phyloP scores from a whole-genome alignment of 148 eudicot species.

The Camellia japonica region DNA sequence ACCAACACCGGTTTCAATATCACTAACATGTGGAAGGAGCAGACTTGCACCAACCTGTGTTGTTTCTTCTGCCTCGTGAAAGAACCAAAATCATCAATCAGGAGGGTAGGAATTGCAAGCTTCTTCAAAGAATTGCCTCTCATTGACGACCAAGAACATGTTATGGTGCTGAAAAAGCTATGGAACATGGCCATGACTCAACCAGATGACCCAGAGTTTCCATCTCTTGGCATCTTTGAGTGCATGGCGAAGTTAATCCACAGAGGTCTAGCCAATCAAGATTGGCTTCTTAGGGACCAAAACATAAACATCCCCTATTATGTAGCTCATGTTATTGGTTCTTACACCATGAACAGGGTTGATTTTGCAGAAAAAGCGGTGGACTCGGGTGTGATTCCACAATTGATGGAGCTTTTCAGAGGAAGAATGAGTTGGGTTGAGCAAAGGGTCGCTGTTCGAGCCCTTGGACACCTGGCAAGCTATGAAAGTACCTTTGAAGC shows the following conservation, averaged over 20 bases:
- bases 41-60: constrained; percentile 30
- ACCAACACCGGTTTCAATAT: not conserved
- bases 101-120: constrained; percentile 38
- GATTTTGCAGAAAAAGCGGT: constrained; percentile 49
- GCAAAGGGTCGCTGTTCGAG: constrained; percentile 77
- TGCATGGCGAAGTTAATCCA: constrained; percentile 58
- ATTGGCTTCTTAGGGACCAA: constrained; percentile 57
- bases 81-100: constrained; percentile 42
- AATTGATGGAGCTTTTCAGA: constrained; percentile 64
- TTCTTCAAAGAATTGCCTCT: constrained; percentile 45
- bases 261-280: constrained; percentile 39
- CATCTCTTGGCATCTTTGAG: constrained; percentile 59
- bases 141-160: constrained; percentile 43
- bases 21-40: not conserved
- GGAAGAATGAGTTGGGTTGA: constrained; percentile 76
- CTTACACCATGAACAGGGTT: constrained; percentile 61
- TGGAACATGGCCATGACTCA: constrained; percentile 73
- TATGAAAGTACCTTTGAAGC: constrained; percentile 54
- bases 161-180: constrained; percentile 53
- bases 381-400: constrained; percentile 58
- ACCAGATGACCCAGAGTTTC: constrained; percentile 60
- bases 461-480: constrained; percentile 69
- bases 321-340: constrained; percentile 80
- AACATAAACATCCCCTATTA: constrained; percentile 78
- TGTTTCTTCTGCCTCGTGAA: constrained; percentile 76